Base-by-base conservation (phyloP, 2,329 filamentous ascomycete species). In the Cordyceps militaris region DNA sequence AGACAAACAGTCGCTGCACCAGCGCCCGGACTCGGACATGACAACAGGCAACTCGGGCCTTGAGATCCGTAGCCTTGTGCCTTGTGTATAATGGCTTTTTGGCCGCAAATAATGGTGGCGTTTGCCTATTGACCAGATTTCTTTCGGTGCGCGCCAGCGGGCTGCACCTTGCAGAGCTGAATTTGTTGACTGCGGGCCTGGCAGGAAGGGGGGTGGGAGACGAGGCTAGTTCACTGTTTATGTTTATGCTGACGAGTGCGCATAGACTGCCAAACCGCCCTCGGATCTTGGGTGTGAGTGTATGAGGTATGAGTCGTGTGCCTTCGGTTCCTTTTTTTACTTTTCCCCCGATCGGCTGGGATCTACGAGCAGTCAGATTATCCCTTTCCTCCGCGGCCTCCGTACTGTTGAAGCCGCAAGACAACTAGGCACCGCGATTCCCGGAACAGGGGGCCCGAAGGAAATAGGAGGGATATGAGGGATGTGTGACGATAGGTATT, bases 81-180 rank as follows among this genome's bases (percentile, higher is more conserved):
- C 36, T 36, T 16, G 13, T n/a, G 24, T 32, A 32, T 26, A 21
- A 30, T n/a, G n/a, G 44, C 24, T 13, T 16, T 10, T 4, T 48
- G 5, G 34, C 24, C 28, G 30, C 24, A 40, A 42, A 34, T 56
- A 24, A 49, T 50, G 54, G 42, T 55, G 52, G 44, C 54, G 36
- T 50, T 36, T 42, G 42, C 8, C 21, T 30, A 54, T 42, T 42
- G 2, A 19, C 36, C 28, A 42, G 54, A n/a, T n/a, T n/a, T 21
- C 32, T 28, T 50, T 47, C 46, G 21, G 14, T 38, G 11, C 36
- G 23, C 14, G 34, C 32, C 34, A 10, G 38, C 44, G 14, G 44
- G 34, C n/a, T 30, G 23, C 53, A 48, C 54, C 54, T 43, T 50
- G 46, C 36, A 56, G 9, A 56, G 54, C 54, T 56, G 54, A 56